Evolutionary conservation across 768 basidiomycete genomes (phyloP).

Genomic region (Trametes cubensis): DNA sequence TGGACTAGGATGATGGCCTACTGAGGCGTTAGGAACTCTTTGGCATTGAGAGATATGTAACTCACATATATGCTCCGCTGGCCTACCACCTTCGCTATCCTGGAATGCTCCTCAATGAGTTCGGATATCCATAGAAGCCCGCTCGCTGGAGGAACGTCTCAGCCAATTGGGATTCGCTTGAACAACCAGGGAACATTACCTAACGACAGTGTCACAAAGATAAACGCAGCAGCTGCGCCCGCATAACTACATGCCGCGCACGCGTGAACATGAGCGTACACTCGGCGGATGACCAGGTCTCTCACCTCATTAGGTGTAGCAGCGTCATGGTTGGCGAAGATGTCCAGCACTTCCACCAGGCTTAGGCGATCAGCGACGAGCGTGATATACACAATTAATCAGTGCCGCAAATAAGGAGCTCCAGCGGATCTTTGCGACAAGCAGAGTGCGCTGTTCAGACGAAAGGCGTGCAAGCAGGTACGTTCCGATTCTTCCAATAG

Average conservation of each 20-base stretch:
- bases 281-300: neutral
- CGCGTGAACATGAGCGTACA: neutral
- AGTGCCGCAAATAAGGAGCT: too few relatives aligned
- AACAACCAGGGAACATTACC: constrained; percentile 50
- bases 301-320: constrained; percentile 26
- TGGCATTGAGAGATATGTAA: constrained; percentile 20
- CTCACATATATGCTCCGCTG: constrained; percentile 87
- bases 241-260: constrained; percentile 55
- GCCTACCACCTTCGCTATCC: constrained; percentile 78
- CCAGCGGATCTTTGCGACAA: too few relatives aligned
- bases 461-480: neutral
- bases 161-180: neutral
- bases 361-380: neutral
- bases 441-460: too few relatives aligned
- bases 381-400: too few relatives aligned
- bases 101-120: constrained; percentile 92
- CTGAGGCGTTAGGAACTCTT: neutral
- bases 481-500: too few relatives aligned
- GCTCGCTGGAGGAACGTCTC: constrained; percentile 61
- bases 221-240: constrained; percentile 75
- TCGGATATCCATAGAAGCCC: constrained; percentile 94
- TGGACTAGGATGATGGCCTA: constrained; percentile 83
- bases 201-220: constrained; percentile 89
- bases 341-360: constrained; percentile 7
- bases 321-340: constrained; percentile 20